Base-by-base conservation (phyloP, 768 basidiomycete species). In the Tephrocybe rancida region DNA sequence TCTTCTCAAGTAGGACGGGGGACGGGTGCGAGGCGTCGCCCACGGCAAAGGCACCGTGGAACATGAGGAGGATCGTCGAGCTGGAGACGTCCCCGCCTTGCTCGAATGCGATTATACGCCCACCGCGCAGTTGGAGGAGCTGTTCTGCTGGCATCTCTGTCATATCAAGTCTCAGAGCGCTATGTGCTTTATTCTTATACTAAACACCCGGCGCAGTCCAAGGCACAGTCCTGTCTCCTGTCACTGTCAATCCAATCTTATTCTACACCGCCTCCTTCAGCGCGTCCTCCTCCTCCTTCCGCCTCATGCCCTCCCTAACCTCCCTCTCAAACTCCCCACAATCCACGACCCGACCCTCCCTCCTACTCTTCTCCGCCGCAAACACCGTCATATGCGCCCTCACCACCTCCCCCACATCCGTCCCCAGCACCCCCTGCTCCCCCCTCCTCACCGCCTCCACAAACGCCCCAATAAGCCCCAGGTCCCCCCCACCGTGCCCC, bases 371-470 rank as follows among this genome's bases (percentile, higher is more conserved):
- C 74, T 95, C 92, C 34, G 91, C 91, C 51, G 93, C 93, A 72
- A 95, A 95, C 29, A 93, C 90, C 1, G 88, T 85, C 62, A 95
- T 65, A 69, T 94, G 92, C 58, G 86, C 89, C 65, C 79, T 84
- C 52, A 94, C 68, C 16, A 92, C 81, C 48, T 92, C 90, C 7
- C 73, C 72, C 0, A 90, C 74, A 58, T 82, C 73, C 16, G 89
- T 90, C 27, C 84, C 87, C 27, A 95, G 76, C 25, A 79, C 52
- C 2, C 76, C 72, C 71, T 94, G 92, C 50, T 81, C 75, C 3
- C 79, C 79, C 9, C 73, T 78, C 50, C 78, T 76, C 42, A 94
- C 90, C 0, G 91, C 93, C 57, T 88, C 72, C 30, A 93, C 78
- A 64, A 95, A 95, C 8, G 87, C 69, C 27, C 78, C 66, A n/a